Evolutionary conservation across 2,329 filamentous ascomycete species (phyloP).

Genomic region (Penicillium occitanis): DNA sequence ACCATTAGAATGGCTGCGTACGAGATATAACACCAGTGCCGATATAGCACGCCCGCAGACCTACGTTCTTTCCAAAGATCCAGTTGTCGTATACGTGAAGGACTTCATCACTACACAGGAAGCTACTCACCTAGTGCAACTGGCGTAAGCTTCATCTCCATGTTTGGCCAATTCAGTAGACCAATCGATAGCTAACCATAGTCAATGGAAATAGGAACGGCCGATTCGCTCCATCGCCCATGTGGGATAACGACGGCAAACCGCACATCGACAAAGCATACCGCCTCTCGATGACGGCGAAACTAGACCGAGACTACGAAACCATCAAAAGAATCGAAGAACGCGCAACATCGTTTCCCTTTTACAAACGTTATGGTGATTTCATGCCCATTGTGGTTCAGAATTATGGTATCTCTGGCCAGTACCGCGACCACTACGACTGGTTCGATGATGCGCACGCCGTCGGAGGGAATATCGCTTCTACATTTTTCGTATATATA

Average conservation of each 20-base stretch:
- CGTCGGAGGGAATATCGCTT: conserved; percentile 48
- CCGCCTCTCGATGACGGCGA: conserved; percentile 35
- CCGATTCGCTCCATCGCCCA: conserved; percentile 46
- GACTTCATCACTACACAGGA: conserved; percentile 51
- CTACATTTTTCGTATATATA: conserved; percentile 53
- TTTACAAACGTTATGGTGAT: conserved; percentile 31
- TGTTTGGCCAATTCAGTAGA: not conserved
- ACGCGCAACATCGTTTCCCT: conserved; percentile 48
- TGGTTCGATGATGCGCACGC: conserved; percentile 49
- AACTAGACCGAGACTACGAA: conserved; percentile 32
- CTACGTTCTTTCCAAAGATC: conserved; percentile 42
- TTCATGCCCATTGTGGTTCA: conserved; percentile 53
- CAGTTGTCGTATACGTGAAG: conserved; percentile 57
- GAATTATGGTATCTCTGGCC: conserved; percentile 47
- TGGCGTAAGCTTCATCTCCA: conserved; percentile 47
- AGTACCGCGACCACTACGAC: conserved; percentile 54
- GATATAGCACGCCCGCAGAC: not conserved
- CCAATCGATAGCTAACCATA: not conserved
- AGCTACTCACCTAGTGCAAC: conserved; percentile 50
- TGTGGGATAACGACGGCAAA: conserved; percentile 21
- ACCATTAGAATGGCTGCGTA: conserved; percentile 1
- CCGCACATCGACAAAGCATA: conserved; percentile 20
- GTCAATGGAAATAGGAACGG: conserved; percentile 35
- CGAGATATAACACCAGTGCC: not conserved
- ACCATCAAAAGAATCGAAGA: conserved; percentile 51